Evolutionary conservation across 257 asterid species (phyloP), one percentile per base, ranked within the genome.

Genomic region (Nicotiana otophora): DNA sequence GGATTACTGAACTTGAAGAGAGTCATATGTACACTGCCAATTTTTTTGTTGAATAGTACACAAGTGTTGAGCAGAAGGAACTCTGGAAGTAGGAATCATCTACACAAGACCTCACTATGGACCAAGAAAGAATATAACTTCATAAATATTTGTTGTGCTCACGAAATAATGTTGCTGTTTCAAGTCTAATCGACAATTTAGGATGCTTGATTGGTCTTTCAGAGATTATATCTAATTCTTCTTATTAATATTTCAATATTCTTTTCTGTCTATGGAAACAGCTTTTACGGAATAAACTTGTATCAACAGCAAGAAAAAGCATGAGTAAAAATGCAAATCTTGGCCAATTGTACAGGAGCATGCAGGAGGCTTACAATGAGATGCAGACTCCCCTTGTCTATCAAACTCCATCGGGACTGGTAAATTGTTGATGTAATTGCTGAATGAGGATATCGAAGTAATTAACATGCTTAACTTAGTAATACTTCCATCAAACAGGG

Each of bases 311-410:
- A 39, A 89, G 93, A 30, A 87, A 84, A 61, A 93, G 98, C 89
- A 91, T 95, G 26, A 81, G 60, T 61, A 89, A 78, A 80, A 95
- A 95, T 74, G 93, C 93, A 75, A 95, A 88, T 82, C 89, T 93
- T 34, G 90, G 97, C 61, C 97, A 95, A 89, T 58, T 95, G 81
- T 95, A 93, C 81, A 74, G 87, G 70, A 93, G 88, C 85, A 93
- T 95, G 97, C 92, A 89, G 83, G 89, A 93, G 61, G 98, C 98
- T 19, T 93, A 95, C 85, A 84, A 90, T 14, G 90, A 84, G 84
- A 95, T 95, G 96, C 98, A 95, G 88, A 92, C 98, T 51, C 98
- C 98, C n/a, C 97, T 93, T 3, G 95, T 89, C 77, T 90, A 88
- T 77, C 98, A 92, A 90, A 84, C 91, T 83, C 96, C 98, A 10